A percentile compares a stretch with the other conserved stretches of the same genome.
These are phyloP conservation scores for Dryas octopetala DNA, from an alignment of 306 rosid genomes.

Conservation along the genomic window DNA sequence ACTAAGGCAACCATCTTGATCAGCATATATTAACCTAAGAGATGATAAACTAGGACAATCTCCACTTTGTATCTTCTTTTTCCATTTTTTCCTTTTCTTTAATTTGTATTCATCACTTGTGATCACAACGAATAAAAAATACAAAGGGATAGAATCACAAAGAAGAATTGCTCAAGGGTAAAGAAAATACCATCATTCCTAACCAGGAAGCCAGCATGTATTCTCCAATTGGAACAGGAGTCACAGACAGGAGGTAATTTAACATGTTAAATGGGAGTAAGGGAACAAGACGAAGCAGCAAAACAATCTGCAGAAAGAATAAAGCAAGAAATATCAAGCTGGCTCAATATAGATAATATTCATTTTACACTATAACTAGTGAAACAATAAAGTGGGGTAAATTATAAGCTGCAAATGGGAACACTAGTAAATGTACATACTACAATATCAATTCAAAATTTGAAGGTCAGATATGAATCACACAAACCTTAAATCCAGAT, in stretches of 20 bases:
- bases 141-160: neutral
- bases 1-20: neutral
- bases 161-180: slow-evolving; percentile 22
- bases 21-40: neutral
- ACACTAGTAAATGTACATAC: slow-evolving; percentile 6
- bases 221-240: slow-evolving; percentile 80
- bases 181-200: slow-evolving; percentile 90
- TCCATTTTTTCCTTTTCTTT: neutral
- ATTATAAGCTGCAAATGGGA: neutral
- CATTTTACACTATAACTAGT: neutral
- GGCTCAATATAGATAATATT: neutral
- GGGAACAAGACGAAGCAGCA: slow-evolving; percentile 96
- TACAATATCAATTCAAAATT: neutral
- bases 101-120: neutral
- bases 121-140: slow-evolving; percentile 11
- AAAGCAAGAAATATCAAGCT: neutral
- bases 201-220: slow-evolving; percentile 95
- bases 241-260: slow-evolving; percentile 87
- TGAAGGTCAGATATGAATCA: slow-evolving; percentile 9
- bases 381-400: slow-evolving; percentile 10
- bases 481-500: slow-evolving; percentile 92
- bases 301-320: slow-evolving; percentile 62
- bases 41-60: neutral
- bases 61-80: neutral
- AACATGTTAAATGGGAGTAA: slow-evolving; percentile 86